These are phyloP conservation scores for Yarrowia sp. DNA, from an alignment of 805 yeast species.

Conservation along the genomic window DNA sequence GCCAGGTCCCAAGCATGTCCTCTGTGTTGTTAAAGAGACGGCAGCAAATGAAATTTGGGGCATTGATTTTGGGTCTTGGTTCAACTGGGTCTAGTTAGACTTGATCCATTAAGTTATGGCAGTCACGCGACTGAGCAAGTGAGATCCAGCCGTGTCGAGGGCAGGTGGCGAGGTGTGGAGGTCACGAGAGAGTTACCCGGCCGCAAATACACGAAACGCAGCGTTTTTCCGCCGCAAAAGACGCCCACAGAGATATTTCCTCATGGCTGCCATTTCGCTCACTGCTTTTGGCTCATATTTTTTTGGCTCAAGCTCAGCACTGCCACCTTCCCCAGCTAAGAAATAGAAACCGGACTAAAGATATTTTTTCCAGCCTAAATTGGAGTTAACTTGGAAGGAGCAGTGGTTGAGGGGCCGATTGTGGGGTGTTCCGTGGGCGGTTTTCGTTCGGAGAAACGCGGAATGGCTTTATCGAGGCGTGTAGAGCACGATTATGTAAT, in stretches of 20 bases:
- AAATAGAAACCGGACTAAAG: conserved; percentile 10
- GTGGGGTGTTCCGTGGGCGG: background rate
- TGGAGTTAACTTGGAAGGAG: background rate
- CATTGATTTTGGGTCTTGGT: background rate
- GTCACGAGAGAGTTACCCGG: background rate
- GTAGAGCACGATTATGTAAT: too few relatives aligned
- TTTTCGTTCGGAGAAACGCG: too few relatives aligned
- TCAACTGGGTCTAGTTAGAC: too few relatives aligned
- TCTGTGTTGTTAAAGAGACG: too few relatives aligned
- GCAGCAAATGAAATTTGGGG: background rate
- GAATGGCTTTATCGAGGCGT: too few relatives aligned
- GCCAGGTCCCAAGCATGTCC: too few relatives aligned
- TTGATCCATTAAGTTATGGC: too few relatives aligned
- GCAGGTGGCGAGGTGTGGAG: background rate
- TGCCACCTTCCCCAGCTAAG: conserved; percentile 37
- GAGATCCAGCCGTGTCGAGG: too few relatives aligned
- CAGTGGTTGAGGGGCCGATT: too few relatives aligned
- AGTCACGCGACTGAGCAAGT: too few relatives aligned
- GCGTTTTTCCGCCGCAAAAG: background rate
- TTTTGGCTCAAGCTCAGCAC: conserved; percentile 36
- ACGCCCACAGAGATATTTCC: too few relatives aligned
- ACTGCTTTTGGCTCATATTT: background rate
- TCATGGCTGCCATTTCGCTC: background rate
- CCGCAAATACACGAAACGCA: background rate
- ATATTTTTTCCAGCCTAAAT: conserved; percentile 12